Base-by-base conservation (phyloP, 208 protist genomes). In the Acanthamoeba culbertsoni region DNA sequence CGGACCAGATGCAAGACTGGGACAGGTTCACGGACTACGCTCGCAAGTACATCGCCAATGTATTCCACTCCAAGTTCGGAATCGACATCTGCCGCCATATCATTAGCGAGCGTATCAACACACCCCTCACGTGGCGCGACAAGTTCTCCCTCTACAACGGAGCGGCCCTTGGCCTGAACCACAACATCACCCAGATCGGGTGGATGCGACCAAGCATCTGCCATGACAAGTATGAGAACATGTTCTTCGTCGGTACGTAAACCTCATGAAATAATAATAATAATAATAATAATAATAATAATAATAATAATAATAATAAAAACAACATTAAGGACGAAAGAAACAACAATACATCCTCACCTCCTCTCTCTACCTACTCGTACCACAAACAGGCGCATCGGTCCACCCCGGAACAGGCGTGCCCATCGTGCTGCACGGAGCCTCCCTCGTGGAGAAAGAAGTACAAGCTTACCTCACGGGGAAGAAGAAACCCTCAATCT, bases 111-210 rank as follows among this genome's bases (percentile, higher is more conserved):
- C 63, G 46, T 18, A 43, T 92, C 53, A 79, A 68, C 42, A 92
- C 46, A 8, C 86, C 86, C 14, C 40, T 79, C n/a, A 75, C 63
- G n/a, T 92, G 86, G 86, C 63, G 71, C 14, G 71, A 92, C 55
- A 75, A 92, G 63, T 92, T 92, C 86, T 73, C 63, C 55, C 53
- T 92, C 33, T 55, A 92, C 18, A 40, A 75, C 45, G 86, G 86
- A 10, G 46, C 51, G 26, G 71, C 71, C 42, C 55, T 92, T 4
- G 86, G 86, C 23, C 86, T 92, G n/a, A 68, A 31, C 86, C 86
- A 92, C 86, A 75, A 92, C 71, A 46, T 92, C 28, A 79, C 71
- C 53, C 86, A 92, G 55, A 68, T 89, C 33, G 59, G 79, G 35
- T 89, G 53, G 53, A 68, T 63, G 79, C 7, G 79, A 26, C 55